Evolutionary conservation across 306 rosid genomes (phyloP), one percentile per base, ranked within the genome.

Genomic region (Cyclanthera cordifolia): DNA sequence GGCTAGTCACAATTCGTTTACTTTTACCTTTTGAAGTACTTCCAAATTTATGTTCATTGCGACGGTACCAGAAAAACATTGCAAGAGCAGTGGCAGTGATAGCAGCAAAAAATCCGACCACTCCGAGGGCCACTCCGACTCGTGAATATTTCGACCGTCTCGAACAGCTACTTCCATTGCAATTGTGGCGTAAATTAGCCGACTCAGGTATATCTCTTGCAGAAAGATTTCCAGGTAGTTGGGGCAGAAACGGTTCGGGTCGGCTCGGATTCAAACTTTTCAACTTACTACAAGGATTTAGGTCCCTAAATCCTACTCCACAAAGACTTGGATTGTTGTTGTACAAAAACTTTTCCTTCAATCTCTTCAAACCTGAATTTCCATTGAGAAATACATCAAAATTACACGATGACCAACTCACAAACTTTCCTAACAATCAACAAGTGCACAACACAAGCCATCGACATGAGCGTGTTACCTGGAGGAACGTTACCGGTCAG

Each of bases 231-330:
- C 69, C 43, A 12, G 95, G 83, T 54, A 76, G 63, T 12, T 68
- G 50, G 4, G 96, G 96, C 67, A 75, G 85, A 77, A 73, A 87
- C 6, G 97, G 97, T 67, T 87, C 95, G 0, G 96, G 96, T 73
- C 76, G 83, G 30, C 61, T 56, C 0, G 89, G 90, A 67, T 88
- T 87, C 70, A 67, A 72, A 78, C 50, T 71, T 53, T 43, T 51
- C 41, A 64, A 72, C 59, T 59, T 69, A 53, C 79, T 79, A 79
- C 97, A 91, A 59, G 72, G 69, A 60, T 54, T 72, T 57, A 91
- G 78, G 66, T 75, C 75, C 47, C 80, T 23, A 72, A 85, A 89
- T 79, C 82, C 95, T 63, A 72, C 75, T 23, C 97, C 97, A 66
- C 97, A 91, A 68, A 91, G 75, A 56, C 67, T 79, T 12, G 79